Conservation (phyloP, 495 filamentous ascomycete genomes). For the Penicillium daleae region DNA sequence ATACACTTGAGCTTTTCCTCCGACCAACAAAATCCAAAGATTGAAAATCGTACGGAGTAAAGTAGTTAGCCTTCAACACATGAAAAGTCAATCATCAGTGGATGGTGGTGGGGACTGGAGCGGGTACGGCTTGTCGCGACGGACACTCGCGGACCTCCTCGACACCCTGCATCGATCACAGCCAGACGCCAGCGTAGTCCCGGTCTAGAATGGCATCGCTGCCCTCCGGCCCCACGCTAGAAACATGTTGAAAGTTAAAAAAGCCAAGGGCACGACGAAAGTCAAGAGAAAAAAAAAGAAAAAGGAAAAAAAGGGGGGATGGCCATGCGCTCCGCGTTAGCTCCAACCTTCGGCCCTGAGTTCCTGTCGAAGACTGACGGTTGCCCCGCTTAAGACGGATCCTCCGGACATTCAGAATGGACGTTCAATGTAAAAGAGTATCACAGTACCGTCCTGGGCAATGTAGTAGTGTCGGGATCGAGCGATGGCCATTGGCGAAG, state of each 20-base stretch:
- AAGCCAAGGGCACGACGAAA: slow-evolving; percentile 12
- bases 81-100: neutral
- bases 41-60: neutral
- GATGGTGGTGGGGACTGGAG: slow-evolving; percentile 1
- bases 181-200: slow-evolving; percentile 28
- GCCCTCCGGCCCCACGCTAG: slow-evolving; percentile 23
- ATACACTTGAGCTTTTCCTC: neutral
- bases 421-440: neutral
- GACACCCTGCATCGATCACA: slow-evolving; percentile 49
- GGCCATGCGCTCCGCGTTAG: slow-evolving; percentile 28
- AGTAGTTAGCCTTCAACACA: neutral
- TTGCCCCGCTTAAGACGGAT: slow-evolving; percentile 8
- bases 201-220: slow-evolving; percentile 27
- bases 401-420: slow-evolving; percentile 6
- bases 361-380: slow-evolving; percentile 15
- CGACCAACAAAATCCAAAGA: neutral
- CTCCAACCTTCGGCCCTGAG: slow-evolving; percentile 32
- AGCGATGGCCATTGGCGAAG: slow-evolving; percentile 3
- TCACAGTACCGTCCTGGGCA: no score
- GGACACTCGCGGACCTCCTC: slow-evolving; percentile 25
- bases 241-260: slow-evolving; percentile 12
- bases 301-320: slow-evolving; percentile 7
- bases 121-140: slow-evolving; percentile 32
- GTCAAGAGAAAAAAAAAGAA: neutral
- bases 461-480: neutral